Conservation (phyloP, 1,284 basidiomycete species). For the Earliella scabrosa region DNA sequence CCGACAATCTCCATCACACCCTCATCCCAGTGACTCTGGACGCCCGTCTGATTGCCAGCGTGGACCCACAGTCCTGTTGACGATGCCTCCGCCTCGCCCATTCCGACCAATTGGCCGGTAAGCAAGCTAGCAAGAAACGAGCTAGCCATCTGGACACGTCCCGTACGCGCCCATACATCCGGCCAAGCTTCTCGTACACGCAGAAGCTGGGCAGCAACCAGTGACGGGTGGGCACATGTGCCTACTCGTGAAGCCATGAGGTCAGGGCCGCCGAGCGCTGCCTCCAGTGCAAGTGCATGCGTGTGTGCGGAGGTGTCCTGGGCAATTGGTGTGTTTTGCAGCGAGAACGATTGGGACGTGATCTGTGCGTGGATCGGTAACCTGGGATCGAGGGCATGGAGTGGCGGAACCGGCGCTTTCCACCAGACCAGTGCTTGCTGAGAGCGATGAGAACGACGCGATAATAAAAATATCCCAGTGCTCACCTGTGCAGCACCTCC, state of each 20-base stretch:
- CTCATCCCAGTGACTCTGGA: constrained; percentile 75
- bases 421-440: constrained; percentile 83
- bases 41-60: constrained; percentile 29
- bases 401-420: constrained; percentile 69
- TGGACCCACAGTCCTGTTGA: constrained; percentile 79
- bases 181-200: constrained; percentile 75
- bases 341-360: constrained; percentile 65
- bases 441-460: constrained; percentile 1
- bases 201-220: constrained; percentile 69
- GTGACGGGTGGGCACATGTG: constrained; percentile 66
- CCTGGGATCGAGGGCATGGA: constrained; percentile 70
- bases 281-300: constrained; percentile 73
- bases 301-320: constrained; percentile 80
- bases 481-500: constrained; percentile 74
- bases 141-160: constrained; percentile 70
- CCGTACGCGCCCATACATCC: constrained; percentile 75
- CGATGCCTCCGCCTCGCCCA: constrained; percentile 77
- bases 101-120: constrained; percentile 69
- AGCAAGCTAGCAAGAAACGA: constrained; percentile 75
- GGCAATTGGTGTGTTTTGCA: constrained; percentile 76
- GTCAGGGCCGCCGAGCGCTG: constrained; percentile 75
- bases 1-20: constrained; percentile 75
- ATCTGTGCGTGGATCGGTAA: constrained; percentile 70
- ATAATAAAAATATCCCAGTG: background rate
- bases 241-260: constrained; percentile 75